Base-by-base conservation (phyloP, 441 rosid species). In the Kokia cookei region DNA sequence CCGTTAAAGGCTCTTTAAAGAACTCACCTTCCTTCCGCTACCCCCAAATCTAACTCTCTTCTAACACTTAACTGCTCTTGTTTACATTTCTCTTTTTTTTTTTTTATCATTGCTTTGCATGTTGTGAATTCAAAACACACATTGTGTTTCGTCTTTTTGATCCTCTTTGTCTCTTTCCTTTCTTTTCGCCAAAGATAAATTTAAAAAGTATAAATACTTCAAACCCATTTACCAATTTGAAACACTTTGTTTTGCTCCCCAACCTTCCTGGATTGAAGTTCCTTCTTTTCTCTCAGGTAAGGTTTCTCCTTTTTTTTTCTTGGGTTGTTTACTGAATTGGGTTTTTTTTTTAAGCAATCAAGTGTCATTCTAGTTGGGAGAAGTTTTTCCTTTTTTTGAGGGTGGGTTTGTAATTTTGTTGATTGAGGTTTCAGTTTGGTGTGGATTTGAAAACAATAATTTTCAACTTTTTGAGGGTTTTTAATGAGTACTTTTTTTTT, bases 11-110 rank as follows among this genome's bases (percentile, higher is more conserved):
- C 64, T n/a, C 45, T 65, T 48, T 32, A 57, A 71, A 57, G 54
- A 54, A 72, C 72, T 27, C 78, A 76, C 65, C 42, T 67, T 35
- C 76, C 76, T 54, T 58, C 78, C 74, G 53, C 88, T 80, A 81
- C 85, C 88, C 79, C 77, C 88, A 19, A 73, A 88, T 92, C 95
- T 87, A 87, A 86, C 83, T n/a, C 78, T 42, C 76, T 64, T 57
- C 84, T 57, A 29, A 68, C 53, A 74, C 54, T 35, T 26, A 43
- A 69, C 76, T 69, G 29, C 64, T 59, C 63, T 13, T 11, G 8
- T 29, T 29, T 14, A 64, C 40, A 27, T 51, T 69, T 69, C 6
- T 24, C 22, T 19, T 0, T 19, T 19, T 57, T 24, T 51, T 48
- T 1, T 14, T 3, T 14, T 5, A 53, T 17, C 62, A 53, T 53